Evolutionary conservation across 2,329 filamentous ascomycete genomes (phyloP), one percentile per base, ranked within the genome.

Genomic region (Scedosporium apiospermum): DNA sequence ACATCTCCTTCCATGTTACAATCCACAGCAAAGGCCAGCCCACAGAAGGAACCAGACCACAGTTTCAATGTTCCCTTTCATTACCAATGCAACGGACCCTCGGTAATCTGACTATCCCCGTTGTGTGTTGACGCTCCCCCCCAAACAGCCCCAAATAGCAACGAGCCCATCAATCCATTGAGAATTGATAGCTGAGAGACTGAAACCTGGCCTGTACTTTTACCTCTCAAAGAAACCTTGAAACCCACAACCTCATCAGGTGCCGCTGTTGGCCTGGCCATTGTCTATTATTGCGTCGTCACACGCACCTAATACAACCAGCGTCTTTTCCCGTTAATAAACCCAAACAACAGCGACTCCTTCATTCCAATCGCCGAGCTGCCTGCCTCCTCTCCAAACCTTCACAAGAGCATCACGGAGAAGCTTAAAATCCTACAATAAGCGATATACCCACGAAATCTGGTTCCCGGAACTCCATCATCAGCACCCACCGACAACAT

Each of bases 401-500:
- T 21, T 27, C 21, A 3, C 18, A 3, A 49, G 51, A 55, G 23
- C 55, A 58, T 26, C 27, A n/a, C 55, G 55, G 34, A 38, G 34
- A 38, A 38, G 10, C 9, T 38, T 38, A 38, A 38, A 38, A 38
- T 38, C 34, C 34, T 38, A 14, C 12, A 38, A 38, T 38, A 38
- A 38, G 34, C 34, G 6, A 55, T 26, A 55, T 27, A 23, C 10
- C 23, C 44, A 10, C 18, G 9, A n/a, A 49, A 49, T 49, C 16
- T 49, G 18, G 44, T 49, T 27, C 23, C 23, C 21, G 18, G 18
- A 16, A 55, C 18, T 7, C 51, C 6, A 55, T 55, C 62, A 30
- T 44, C 51, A 26, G 51, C 62, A 30, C 51, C 61, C 26, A 51
- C 30, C 18, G 46, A 44, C 77, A 83, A 71, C 78, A 98, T 98